Conservation (phyloP, 306 rosid species). For the Quercus dentata region DNA sequence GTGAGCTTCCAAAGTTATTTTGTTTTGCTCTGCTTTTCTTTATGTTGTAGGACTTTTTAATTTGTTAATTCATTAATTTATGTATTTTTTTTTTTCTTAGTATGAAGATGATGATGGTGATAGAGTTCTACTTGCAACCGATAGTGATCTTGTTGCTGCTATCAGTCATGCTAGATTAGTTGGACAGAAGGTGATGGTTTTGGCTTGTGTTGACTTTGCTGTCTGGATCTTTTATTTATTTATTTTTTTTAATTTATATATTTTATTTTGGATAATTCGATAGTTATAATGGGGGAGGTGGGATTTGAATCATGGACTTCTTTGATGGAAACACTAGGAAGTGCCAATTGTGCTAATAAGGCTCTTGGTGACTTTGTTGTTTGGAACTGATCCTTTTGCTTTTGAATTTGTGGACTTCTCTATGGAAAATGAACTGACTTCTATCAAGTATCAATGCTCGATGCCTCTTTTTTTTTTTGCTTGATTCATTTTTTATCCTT, state of each 20-base stretch:
- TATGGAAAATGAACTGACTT: background rate
- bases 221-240: background rate
- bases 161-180: conserved; percentile 66
- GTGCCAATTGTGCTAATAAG: background rate
- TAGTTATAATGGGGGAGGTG: no score
- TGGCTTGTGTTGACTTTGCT: conserved; percentile 7
- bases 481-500: background rate
- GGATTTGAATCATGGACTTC: no score
- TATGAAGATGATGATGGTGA: conserved; percentile 97
- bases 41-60: background rate
- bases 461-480: background rate
- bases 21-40: conserved; percentile 12
- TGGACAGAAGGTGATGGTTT: conserved; percentile 65
- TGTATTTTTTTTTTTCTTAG: conserved; percentile 34
- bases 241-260: no score
- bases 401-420: background rate
- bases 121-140: conserved; percentile 66
- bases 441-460: background rate
- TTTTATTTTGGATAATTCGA: no score
- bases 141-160: conserved; percentile 70
- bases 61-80: background rate
- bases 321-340: no score
- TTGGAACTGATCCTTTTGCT: background rate
- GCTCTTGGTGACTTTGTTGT: conserved; percentile 5
- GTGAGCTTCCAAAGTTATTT: conserved; percentile 36